Percentiles rank a stretch among this genome's conserved stretches.
Conservation (phyloP, 140 eudicot species). For the Flaveria floridana region DNA sequence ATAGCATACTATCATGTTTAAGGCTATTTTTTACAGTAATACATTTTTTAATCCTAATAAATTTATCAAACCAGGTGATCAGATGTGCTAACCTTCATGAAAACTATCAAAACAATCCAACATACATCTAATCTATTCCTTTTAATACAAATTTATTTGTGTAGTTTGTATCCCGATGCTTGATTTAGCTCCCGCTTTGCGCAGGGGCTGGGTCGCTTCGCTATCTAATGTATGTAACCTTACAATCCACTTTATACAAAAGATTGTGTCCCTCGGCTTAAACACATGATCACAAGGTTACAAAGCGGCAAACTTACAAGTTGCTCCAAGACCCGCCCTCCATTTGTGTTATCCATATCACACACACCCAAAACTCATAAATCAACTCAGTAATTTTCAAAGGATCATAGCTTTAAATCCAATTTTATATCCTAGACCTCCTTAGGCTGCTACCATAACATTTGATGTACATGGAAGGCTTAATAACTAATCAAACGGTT, state of each 20-base stretch:
- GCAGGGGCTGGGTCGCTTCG: no score
- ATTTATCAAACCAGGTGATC: slow-evolving; percentile 1
- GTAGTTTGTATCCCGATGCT: neutral
- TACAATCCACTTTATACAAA: no score
- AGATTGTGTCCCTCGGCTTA: no score
- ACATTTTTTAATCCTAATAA: neutral
- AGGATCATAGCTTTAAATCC: neutral
- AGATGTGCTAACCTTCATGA: neutral
- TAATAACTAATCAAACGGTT: neutral
- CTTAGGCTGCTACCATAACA: neutral
- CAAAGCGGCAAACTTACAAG: no score
- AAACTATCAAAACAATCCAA: neutral
- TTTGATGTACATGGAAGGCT: neutral
- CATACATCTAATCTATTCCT: neutral
- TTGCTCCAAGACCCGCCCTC: no score
- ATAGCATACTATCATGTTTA: neutral
- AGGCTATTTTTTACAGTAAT: neutral
- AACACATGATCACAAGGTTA: no score
- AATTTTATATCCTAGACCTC: neutral
- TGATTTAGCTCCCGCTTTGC: no score
- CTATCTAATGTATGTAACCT: no score
- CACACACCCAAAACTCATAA: no score
- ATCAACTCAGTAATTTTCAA: neutral
- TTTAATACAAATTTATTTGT: neutral
- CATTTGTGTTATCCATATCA: no score